Evolutionary conservation across 83 land plant species (phyloP).

Genomic region (Larix sibirica): DNA sequence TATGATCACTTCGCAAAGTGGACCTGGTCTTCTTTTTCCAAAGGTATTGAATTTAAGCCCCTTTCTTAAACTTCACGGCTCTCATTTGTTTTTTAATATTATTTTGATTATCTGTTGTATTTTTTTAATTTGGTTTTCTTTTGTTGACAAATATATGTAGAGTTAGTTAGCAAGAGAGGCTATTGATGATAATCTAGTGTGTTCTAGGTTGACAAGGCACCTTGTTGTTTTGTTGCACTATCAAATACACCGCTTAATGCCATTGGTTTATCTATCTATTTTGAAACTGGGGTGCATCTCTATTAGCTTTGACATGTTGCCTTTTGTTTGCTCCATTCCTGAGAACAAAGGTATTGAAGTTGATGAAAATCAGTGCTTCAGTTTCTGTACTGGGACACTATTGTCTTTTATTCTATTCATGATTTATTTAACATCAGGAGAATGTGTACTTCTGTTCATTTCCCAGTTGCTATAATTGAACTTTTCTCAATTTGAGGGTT

Average conservation of each 20-base stretch:
- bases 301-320: not conserved
- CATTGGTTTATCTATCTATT: not conserved
- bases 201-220: not conserved
- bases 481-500: not conserved
- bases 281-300: not conserved
- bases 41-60: constrained; percentile 39
- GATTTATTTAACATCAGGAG: not conserved
- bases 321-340: not conserved
- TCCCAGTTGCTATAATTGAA: not conserved
- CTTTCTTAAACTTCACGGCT: not conserved
- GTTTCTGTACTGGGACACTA: not conserved
- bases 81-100: not conserved
- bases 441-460: not conserved
- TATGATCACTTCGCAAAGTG: constrained; percentile 85
- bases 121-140: not conserved
- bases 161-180: not conserved
- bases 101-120: not conserved
- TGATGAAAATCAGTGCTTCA: not conserved
- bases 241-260: too few relatives aligned
- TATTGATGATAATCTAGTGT: not conserved
- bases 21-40: constrained; percentile 82
- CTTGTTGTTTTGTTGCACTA: too few relatives aligned
- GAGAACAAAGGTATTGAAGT: not conserved
- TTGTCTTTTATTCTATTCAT: not conserved
- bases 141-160: not conserved